Evolutionary conservation across 2,329 filamentous ascomycete species (phyloP).

Genomic region (Cladosporium phlei): DNA sequence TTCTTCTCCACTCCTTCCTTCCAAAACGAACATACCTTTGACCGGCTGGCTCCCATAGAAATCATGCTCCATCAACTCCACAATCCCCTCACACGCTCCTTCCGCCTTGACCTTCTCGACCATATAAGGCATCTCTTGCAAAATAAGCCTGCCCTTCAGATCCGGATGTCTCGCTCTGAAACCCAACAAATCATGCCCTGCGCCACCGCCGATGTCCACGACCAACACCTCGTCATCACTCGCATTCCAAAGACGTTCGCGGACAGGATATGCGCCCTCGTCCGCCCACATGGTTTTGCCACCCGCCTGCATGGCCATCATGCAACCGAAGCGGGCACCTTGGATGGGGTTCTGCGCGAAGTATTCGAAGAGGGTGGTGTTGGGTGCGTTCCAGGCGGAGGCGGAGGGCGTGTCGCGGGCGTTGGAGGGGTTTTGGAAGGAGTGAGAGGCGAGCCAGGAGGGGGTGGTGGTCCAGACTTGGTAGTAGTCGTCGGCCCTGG

Average conservation of each 20-base stretch:
- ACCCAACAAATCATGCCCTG: constrained; percentile 11
- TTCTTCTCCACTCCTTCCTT: too few species aligned
- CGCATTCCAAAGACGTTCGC: not conserved
- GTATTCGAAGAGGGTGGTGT: constrained; percentile 1
- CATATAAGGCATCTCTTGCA: constrained; percentile 17
- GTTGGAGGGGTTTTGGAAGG: not conserved
- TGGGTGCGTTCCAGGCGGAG: not conserved
- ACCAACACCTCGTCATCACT: constrained; percentile 14
- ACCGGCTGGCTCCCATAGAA: constrained; percentile 13
- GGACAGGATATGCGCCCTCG: not conserved
- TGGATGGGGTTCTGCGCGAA: not conserved
- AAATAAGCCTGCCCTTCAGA: constrained; percentile 15
- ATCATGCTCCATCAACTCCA: constrained; percentile 12
- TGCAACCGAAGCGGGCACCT: not conserved
- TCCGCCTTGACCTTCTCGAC: constrained; percentile 4
- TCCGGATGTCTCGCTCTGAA: constrained; percentile 14
- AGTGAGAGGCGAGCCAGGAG: not conserved
- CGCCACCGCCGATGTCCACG: constrained; percentile 18
- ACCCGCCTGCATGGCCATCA: constrained; percentile 1
- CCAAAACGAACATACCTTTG: not conserved
- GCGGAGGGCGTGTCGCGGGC: not conserved
- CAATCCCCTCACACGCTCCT: too few species aligned
- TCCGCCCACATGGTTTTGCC: constrained; percentile 1
- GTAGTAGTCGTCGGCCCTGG: not conserved
- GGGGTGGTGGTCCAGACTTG: not conserved